Evolutionary conservation across 2,329 filamentous ascomycete species (phyloP).

Genomic region (Botrytis elliptica): DNA sequence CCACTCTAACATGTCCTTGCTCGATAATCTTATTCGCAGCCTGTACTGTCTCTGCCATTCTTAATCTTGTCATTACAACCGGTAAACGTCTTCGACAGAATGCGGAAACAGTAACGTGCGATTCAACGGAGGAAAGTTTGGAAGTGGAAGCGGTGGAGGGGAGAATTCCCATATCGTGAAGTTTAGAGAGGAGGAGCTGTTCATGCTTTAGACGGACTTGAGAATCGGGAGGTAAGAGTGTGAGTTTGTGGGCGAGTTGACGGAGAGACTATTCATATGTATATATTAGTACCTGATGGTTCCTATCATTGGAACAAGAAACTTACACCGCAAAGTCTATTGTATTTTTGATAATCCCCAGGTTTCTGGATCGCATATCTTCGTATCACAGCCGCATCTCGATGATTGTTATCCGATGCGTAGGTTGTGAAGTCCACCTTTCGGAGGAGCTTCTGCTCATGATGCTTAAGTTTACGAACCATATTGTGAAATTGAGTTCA

Average conservation of each 20-base stretch:
- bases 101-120: conserved; percentile 82
- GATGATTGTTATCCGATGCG: conserved; percentile 83
- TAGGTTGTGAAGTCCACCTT: conserved; percentile 95
- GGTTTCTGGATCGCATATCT: conserved; percentile 91
- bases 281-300: conserved; percentile 20
- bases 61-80: conserved; percentile 84
- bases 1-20: conserved; percentile 89
- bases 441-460: conserved; percentile 90
- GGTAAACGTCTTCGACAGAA: conserved; percentile 82
- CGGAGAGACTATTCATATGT: conserved; percentile 64
- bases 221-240: conserved; percentile 76
- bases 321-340: conserved; percentile 64
- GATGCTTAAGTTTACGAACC: conserved; percentile 95
- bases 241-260: conserved; percentile 84
- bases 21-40: conserved; percentile 86
- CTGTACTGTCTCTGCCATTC: conserved; percentile 90
- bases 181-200: conserved; percentile 81
- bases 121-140: conserved; percentile 81
- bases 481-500: conserved; percentile 50
- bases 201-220: conserved; percentile 81
- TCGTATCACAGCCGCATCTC: conserved; percentile 74
- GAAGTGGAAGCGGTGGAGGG: conserved; percentile 61
- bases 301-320: conserved; percentile 23
- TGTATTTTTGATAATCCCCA: conserved; percentile 74
- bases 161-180: conserved; percentile 88